Conservation (phyloP, 805 yeast species). For the Novakomyces olei region DNA sequence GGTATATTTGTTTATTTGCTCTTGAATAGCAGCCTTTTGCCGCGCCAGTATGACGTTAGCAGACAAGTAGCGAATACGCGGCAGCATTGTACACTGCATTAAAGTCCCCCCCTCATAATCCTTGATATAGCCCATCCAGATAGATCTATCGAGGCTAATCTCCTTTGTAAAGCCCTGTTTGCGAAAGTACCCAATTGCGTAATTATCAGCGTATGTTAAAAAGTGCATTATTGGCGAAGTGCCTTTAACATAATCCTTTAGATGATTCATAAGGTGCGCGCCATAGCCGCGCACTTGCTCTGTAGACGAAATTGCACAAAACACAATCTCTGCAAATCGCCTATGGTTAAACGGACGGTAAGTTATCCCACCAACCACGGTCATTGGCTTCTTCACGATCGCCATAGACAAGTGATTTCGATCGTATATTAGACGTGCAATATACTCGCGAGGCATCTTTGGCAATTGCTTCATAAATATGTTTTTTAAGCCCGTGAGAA, state of each 20-base stretch:
- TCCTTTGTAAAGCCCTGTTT: slow-evolving; percentile 97
- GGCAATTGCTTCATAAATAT: slow-evolving; percentile 95
- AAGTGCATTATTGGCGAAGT: slow-evolving; percentile 72
- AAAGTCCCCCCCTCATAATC: slow-evolving; percentile 98
- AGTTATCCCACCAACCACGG: slow-evolving; percentile 96
- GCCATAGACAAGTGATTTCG: slow-evolving; percentile 90
- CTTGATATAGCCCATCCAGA: slow-evolving; percentile 97
- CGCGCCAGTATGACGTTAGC: slow-evolving; percentile 62
- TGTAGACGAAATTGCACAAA: slow-evolving; percentile 91
- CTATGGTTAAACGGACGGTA: slow-evolving; percentile 80
- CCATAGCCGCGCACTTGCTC: slow-evolving; percentile 98
- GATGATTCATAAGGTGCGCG: slow-evolving; percentile 94
- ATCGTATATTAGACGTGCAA: slow-evolving; percentile 83
- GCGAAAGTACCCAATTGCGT: slow-evolving; percentile 95
- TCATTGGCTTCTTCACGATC: slow-evolving; percentile 74
- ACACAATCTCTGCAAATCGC: slow-evolving; percentile 92
- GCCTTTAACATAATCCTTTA: slow-evolving; percentile 81
- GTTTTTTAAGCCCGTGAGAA: slow-evolving; percentile 82
- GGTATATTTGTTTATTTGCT: slow-evolving; percentile 59
- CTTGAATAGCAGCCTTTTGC: slow-evolving; percentile 78
- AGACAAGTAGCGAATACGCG: slow-evolving; percentile 69
- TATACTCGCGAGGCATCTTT: slow-evolving; percentile 95
- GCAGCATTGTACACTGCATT: slow-evolving; percentile 92
- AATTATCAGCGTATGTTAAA: slow-evolving; percentile 90
- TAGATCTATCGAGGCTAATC: slow-evolving; percentile 56